Percentiles rank a stretch among this genome's conserved stretches.
Evolutionary conservation across 441 rosid species (phyloP).

Genomic region (Brassica balearica): DNA sequence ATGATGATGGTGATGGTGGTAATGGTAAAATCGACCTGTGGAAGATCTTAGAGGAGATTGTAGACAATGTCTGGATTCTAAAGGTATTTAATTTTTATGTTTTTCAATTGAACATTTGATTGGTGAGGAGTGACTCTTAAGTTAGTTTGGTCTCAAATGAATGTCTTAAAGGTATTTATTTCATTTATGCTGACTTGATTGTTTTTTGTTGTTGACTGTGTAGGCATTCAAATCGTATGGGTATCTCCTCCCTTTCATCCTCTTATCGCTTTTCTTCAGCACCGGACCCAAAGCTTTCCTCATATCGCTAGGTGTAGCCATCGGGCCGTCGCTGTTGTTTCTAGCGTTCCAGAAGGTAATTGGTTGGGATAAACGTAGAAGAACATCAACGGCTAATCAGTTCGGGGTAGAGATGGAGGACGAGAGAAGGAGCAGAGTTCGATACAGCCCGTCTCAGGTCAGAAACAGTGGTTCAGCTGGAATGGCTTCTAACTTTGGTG

Average conservation of each 20-base stretch:
- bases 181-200: not conserved
- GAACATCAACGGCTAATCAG: slow-evolving; percentile 42
- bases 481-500: slow-evolving; percentile 59
- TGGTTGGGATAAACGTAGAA: slow-evolving; percentile 44
- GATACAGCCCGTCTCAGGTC: slow-evolving; percentile 46
- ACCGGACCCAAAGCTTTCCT: slow-evolving; percentile 83
- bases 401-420: slow-evolving; percentile 39
- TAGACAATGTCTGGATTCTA: slow-evolving; percentile 73
- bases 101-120: not conserved
- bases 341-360: slow-evolving; percentile 54
- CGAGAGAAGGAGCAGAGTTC: slow-evolving; percentile 35
- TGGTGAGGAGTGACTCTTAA: slow-evolving; percentile 3
- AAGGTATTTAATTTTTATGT: slow-evolving; percentile 52
- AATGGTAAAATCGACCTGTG: slow-evolving; percentile 30
- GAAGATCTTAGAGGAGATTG: slow-evolving; percentile 56
- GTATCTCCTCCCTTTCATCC: slow-evolving; percentile 63
- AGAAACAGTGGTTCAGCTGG: slow-evolving; percentile 33
- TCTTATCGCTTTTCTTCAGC: slow-evolving; percentile 58
- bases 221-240: slow-evolving; percentile 81
- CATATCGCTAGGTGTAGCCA: slow-evolving; percentile 51
- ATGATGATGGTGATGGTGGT: slow-evolving; percentile 2
- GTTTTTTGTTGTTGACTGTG: slow-evolving; percentile 23
- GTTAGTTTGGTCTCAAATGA: slow-evolving; percentile 6
- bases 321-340: slow-evolving; percentile 56
- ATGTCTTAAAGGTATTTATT: no score